phyloP scores from a whole-genome alignment of 2,329 filamentous ascomycete species.

The Sporothrix pseudoabietina region DNA sequence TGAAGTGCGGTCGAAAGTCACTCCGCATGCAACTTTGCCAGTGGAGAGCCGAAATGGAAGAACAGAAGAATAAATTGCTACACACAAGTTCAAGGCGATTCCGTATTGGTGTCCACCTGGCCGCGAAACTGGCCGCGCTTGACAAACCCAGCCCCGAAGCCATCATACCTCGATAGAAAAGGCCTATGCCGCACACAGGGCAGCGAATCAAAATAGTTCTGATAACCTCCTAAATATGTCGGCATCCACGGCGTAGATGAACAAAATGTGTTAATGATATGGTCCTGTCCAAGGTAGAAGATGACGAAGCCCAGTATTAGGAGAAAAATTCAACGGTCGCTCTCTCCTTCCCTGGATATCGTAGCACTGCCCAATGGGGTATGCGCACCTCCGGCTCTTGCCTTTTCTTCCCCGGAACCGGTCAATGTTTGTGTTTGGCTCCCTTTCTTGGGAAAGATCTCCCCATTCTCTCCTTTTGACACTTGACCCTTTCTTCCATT shows the following conservation, averaged over 20 bases:
- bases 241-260: background rate
- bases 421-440: background rate
- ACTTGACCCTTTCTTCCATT: background rate
- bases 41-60: background rate
- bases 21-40: background rate
- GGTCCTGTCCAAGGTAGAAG: background rate
- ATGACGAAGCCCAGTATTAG: background rate
- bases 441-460: background rate
- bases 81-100: background rate
- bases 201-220: conserved; percentile 26
- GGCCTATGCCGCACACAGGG: background rate
- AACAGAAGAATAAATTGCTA: background rate
- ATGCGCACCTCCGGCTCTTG: background rate
- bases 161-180: conserved; percentile 2
- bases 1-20: conserved; percentile 3
- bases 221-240: background rate
- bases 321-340: background rate
- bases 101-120: background rate
- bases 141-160: conserved; percentile 13
- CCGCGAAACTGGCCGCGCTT: conserved; percentile 17
- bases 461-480: background rate
- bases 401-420: background rate
- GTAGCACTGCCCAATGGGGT: conserved; percentile 2
- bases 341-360: background rate
- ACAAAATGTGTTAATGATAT: background rate